These are phyloP conservation scores for Sugiyamaella sp. DNA, from an alignment of 1,139 yeast species.

Conservation along the genomic window DNA sequence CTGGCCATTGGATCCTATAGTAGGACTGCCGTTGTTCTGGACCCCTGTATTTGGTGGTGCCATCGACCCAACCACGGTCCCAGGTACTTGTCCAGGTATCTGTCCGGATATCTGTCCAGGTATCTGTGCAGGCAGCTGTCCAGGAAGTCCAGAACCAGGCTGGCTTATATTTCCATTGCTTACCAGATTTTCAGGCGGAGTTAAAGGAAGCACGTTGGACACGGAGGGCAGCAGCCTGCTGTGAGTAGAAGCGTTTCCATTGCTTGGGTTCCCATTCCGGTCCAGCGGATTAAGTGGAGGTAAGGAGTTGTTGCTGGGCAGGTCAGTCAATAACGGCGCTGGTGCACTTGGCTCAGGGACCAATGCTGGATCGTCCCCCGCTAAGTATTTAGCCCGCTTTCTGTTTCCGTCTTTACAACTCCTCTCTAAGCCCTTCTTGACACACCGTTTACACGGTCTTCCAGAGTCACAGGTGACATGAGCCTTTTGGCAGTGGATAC, in stretches of 20 bases:
- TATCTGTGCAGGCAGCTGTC: too few species aligned
- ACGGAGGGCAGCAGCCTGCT: conserved; percentile 4
- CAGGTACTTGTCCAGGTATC: not conserved
- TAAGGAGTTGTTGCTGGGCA: not conserved
- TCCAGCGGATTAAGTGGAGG: not conserved
- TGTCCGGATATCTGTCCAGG: too few species aligned
- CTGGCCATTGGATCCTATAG: not conserved
- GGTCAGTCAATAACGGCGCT: not conserved
- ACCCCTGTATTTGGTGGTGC: not conserved
- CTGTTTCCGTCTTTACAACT: conserved; percentile 88
- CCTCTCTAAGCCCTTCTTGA: conserved; percentile 64
- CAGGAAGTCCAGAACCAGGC: not conserved
- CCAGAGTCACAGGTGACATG: conserved; percentile 85
- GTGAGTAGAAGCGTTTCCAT: not conserved
- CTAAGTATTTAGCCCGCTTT: conserved; percentile 76
- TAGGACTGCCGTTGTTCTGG: not conserved
- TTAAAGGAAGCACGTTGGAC: conserved; percentile 20
- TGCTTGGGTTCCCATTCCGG: not conserved
- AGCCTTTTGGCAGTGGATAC: conserved; percentile 84
- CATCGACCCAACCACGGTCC: not conserved
- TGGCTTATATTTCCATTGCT: not conserved
- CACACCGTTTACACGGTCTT: conserved; percentile 82
- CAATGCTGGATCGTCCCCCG: conserved; percentile 27
- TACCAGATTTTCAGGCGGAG: conserved; percentile 25
- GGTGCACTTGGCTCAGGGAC: not conserved